A percentile compares a stretch with the other conserved stretches of the same genome.
Evolutionary conservation across 2,329 filamentous ascomycete species (phyloP).

Genomic region (Didymella arachidicola): DNA sequence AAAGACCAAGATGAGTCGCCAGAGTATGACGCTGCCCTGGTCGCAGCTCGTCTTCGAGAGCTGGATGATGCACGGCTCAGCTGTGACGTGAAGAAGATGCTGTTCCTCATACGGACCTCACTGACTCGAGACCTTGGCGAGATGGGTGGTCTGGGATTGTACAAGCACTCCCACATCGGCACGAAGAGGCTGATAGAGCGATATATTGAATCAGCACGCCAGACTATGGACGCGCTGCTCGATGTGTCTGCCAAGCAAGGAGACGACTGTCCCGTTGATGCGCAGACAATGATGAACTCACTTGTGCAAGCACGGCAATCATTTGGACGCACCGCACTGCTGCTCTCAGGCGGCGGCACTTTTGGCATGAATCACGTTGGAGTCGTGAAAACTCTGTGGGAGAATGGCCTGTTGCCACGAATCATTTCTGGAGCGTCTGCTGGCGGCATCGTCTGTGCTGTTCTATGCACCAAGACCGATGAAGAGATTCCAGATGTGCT

Average conservation of each 20-base stretch:
- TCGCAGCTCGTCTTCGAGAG: conserved; percentile 73
- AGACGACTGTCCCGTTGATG: conserved; percentile 62
- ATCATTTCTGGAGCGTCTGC: conserved; percentile 90
- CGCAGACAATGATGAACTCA: conserved; percentile 69
- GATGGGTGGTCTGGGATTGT: conserved; percentile 84
- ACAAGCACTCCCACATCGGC: conserved; percentile 83
- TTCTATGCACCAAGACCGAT: conserved; percentile 79
- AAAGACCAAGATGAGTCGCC: conserved; percentile 72
- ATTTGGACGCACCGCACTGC: conserved; percentile 82
- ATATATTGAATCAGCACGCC: conserved; percentile 81
- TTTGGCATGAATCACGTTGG: conserved; percentile 94
- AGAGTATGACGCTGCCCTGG: conserved; percentile 75
- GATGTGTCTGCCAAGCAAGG: conserved; percentile 63
- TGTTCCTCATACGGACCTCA: conserved; percentile 80
- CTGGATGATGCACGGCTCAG: conserved; percentile 76
- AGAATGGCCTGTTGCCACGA: conserved; percentile 76
- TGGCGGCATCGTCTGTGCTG: conserved; percentile 83
- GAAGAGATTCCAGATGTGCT: conserved; percentile 77
- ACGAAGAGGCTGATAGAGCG: conserved; percentile 87
- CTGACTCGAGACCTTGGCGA: conserved; percentile 82
- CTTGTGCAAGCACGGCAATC: conserved; percentile 77
- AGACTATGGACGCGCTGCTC: conserved; percentile 76
- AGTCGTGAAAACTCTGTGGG: conserved; percentile 81
- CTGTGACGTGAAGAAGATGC: conserved; percentile 77
- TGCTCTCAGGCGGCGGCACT: conserved; percentile 85